A percentile compares a stretch with the other conserved stretches of the same genome.
Conservation (phyloP, 805 yeast species). For the Candida hungchunana region DNA sequence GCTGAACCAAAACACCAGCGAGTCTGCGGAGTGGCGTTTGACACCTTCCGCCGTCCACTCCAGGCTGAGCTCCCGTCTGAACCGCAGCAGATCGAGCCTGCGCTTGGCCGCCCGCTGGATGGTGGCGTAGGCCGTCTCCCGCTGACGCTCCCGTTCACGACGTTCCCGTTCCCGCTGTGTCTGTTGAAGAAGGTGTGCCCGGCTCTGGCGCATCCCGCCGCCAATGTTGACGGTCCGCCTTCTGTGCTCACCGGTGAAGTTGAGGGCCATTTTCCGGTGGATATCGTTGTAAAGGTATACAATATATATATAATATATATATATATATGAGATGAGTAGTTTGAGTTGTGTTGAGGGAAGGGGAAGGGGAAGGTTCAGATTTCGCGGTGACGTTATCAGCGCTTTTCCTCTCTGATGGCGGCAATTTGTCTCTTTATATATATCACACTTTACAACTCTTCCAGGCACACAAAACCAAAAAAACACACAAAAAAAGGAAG, state of each 20-base stretch:
- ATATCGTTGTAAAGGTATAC: no score
- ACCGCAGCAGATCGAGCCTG: conserved; percentile 30
- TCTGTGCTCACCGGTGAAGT: conserved; percentile 60
- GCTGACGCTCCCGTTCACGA: conserved; percentile 53
- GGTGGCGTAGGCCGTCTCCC: conserved; percentile 42
- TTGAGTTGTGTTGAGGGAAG: neutral
- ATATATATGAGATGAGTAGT: neutral
- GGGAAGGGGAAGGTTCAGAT: neutral
- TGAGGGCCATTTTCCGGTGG: conserved; percentile 11
- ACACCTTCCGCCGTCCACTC: conserved; percentile 18
- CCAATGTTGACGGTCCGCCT: conserved; percentile 58
- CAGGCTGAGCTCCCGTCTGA: conserved; percentile 21
- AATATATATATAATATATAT: no score
- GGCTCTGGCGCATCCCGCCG: conserved; percentile 34
- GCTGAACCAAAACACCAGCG: conserved; percentile 25
- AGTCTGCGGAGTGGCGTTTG: conserved; percentile 2
- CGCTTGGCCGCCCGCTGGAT: conserved; percentile 50
- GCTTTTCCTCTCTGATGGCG: no score
- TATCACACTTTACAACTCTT: no score
- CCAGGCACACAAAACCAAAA: neutral
- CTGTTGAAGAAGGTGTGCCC: conserved; percentile 47
- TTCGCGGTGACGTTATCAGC: conserved; percentile 14
- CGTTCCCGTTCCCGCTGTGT: conserved; percentile 62
- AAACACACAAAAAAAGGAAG: no score
- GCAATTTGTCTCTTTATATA: no score